A percentile compares a stretch with the other conserved stretches of the same genome.
phyloP scores from a whole-genome alignment of 2,329 filamentous ascomycete species.

The Sarocladium brachiariae region DNA sequence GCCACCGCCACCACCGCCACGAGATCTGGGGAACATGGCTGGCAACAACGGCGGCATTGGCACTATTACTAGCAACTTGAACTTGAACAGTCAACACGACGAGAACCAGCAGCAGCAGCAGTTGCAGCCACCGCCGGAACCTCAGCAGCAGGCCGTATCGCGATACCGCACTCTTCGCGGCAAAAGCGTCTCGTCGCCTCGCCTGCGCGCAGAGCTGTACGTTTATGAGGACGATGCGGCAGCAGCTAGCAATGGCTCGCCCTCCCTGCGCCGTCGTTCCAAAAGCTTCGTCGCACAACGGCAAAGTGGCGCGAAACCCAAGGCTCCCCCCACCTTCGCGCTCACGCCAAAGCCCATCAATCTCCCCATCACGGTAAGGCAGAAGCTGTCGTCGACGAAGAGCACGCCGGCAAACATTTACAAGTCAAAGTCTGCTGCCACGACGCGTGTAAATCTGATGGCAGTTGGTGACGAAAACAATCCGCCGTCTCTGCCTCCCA shows the following conservation, averaged over 20 bases:
- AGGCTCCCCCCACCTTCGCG: slow-evolving; percentile 13
- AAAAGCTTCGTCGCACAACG: slow-evolving; percentile 14
- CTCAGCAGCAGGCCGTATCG: slow-evolving; percentile 15
- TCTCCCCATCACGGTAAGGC: slow-evolving; percentile 13
- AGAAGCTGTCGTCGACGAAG: neutral
- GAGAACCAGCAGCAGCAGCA: neutral
- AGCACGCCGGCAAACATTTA: neutral
- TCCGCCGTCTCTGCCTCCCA: neutral
- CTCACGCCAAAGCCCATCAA: slow-evolving; percentile 23
- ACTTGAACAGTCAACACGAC: no score
- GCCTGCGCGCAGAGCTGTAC: neutral
- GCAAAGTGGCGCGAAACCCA: neutral
- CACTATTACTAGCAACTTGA: no score
- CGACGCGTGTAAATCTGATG: neutral
- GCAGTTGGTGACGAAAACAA: neutral
- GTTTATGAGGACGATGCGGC: slow-evolving; percentile 2
- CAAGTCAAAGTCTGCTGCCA: neutral
- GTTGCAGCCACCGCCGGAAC: neutral
- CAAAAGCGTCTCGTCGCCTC: slow-evolving; percentile 24
- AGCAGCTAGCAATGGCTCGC: neutral
- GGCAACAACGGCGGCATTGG: neutral
- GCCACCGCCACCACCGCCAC: slow-evolving; percentile 1
- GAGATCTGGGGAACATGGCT: neutral
- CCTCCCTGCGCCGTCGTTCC: slow-evolving; percentile 11
- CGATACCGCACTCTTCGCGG: slow-evolving; percentile 27